Evolutionary conservation across 148 eudicot species (phyloP), one percentile per base, ranked within the genome.

Genomic region (Persicaria maculosa): DNA sequence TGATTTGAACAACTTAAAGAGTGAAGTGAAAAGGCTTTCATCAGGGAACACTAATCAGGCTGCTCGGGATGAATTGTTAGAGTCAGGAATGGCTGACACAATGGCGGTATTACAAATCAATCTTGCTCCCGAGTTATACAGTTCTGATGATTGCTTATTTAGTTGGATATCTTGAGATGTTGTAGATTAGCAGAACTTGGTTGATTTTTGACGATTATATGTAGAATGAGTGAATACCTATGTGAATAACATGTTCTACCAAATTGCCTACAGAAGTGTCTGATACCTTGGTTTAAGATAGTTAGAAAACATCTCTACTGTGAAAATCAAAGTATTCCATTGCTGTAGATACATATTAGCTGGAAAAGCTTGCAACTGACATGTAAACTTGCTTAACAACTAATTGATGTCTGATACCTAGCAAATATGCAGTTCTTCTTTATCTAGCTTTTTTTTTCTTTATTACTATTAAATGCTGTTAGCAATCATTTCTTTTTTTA

Each of bases 1-100:
- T 71, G 91, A 87, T 83, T 70, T 87, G 68, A 85, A 87, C 85
- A 85, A 83, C 80, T 81, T 83, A 76, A 87, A 87, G 80, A 84
- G 81, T 44, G 84, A 83, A 77, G 84, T 87, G 12, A 87, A 87
- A 74, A 73, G 82, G 73, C 61, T 87, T 79, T 68, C 87, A 55
- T 84, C 85, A 43, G 75, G 74, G 47, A 82, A 86, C 61, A 55
- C 82, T 48, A 83, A 83, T 68, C 84, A 78, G 78, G 83, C 84
- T 79, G 85, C 81, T 0, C 75, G 91, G 11, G 87, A 87, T 78
- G 88, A 83, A 71, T 87, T 85, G 80, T 74, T 87, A 79, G 91
- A 87, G 74, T 87, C 91, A 17, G 88, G 91, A 74, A 80, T 85
- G 91, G 86, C 87, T 14, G 87, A 83, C 73, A 77, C 85, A 67